phyloP scores from a whole-genome alignment of 306 rosid species.

The Boehmeria nivea region DNA sequence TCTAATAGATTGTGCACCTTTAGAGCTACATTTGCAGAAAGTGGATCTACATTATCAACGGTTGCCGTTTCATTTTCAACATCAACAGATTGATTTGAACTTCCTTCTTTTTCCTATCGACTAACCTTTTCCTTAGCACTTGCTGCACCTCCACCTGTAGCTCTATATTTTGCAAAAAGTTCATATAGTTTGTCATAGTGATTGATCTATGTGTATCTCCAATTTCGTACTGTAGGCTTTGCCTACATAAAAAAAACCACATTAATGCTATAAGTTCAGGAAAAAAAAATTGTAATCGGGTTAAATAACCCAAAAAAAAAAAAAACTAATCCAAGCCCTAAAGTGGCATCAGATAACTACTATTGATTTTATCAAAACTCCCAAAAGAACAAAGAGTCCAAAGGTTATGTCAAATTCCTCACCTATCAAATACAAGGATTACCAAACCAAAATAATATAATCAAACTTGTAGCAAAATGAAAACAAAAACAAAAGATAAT shows the following conservation, averaged over 20 bases:
- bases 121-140: not conserved
- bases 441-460: too few relatives aligned
- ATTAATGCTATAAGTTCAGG: not conserved
- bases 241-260: not conserved
- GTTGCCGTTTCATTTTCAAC: not conserved
- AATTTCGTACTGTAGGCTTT: not conserved
- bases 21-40: too few relatives aligned
- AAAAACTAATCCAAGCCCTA: too few relatives aligned
- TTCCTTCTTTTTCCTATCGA: not conserved
- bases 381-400: too few relatives aligned
- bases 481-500: too few relatives aligned
- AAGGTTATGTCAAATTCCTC: too few relatives aligned
- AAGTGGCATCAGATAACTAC: too few relatives aligned
- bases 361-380: too few relatives aligned
- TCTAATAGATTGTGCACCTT: not conserved
- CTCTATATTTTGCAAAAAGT: not conserved
- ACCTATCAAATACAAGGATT: too few relatives aligned
- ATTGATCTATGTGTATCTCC: not conserved
- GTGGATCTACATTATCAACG: too few relatives aligned
- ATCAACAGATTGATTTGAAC: not conserved
- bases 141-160: not conserved
- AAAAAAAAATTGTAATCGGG: not conserved
- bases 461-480: too few relatives aligned
- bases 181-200: constrained; percentile 1
- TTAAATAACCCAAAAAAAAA: too few relatives aligned